Percentiles rank a stretch among this genome's conserved stretches.
These are phyloP conservation scores for Coleophoma cylindrospora DNA, from an alignment of 2,329 filamentous ascomycete genomes.

Conservation along the genomic window DNA sequence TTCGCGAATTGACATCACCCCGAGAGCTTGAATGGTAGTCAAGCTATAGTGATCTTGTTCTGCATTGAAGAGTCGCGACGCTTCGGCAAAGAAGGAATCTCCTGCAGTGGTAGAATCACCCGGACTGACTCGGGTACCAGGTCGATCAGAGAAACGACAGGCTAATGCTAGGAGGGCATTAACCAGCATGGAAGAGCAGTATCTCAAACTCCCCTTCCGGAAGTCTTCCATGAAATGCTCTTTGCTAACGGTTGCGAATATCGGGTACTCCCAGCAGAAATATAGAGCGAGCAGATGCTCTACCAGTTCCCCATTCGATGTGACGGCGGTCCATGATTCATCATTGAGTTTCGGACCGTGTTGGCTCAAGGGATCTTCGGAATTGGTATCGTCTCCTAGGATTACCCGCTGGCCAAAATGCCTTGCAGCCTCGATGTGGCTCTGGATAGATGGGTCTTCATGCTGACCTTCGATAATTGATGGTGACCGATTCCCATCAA, in stretches of 20 bases:
- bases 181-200: slow-evolving; percentile 35
- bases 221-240: slow-evolving; percentile 24
- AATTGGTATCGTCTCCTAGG: no score
- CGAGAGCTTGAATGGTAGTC: slow-evolving; percentile 70
- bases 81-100: slow-evolving; percentile 69
- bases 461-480: no score
- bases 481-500: slow-evolving; percentile 32
- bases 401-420: no score
- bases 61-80: slow-evolving; percentile 58
- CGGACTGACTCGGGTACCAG: slow-evolving; percentile 55
- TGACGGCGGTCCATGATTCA: slow-evolving; percentile 64
- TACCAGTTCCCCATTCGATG: slow-evolving; percentile 51
- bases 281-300: slow-evolving; percentile 62
- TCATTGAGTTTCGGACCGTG: slow-evolving; percentile 35
- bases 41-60: slow-evolving; percentile 52
- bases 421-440: no score
- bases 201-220: slow-evolving; percentile 3
- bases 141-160: slow-evolving; percentile 63
- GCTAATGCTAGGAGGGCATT: slow-evolving; percentile 40
- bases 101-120: slow-evolving; percentile 63
- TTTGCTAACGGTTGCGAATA: slow-evolving; percentile 64
- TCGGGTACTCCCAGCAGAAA: slow-evolving; percentile 74
- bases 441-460: no score
- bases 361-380: no score
- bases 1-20: slow-evolving; percentile 72